Percentiles rank a stretch among this genome's conserved stretches.
phyloP scores from a whole-genome alignment of 176 grass and related monocot species.

The Cenchrus fungigraminus region DNA sequence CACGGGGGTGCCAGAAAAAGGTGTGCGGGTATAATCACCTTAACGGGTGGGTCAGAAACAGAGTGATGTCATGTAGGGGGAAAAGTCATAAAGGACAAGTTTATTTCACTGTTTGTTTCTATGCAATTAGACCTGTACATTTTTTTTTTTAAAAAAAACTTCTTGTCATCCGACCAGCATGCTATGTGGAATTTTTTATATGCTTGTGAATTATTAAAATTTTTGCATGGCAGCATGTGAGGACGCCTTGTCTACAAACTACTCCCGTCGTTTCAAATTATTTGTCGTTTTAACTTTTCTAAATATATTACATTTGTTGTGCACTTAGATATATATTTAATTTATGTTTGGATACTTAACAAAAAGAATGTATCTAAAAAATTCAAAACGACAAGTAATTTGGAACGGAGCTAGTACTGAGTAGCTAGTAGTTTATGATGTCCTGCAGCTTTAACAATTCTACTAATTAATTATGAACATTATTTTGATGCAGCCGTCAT shows the following conservation, averaged over 20 bases:
- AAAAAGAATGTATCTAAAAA: too few relatives aligned
- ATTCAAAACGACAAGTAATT: too few relatives aligned
- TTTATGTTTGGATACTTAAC: too few relatives aligned
- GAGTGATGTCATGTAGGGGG: neutral
- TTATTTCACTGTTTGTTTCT: neutral
- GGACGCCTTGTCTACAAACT: neutral
- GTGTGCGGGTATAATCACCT: neutral
- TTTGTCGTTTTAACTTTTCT: too few relatives aligned
- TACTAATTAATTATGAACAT: neutral
- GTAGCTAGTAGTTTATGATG: neutral
- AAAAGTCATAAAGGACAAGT: too few relatives aligned
- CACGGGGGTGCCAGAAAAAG: neutral
- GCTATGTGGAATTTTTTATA: neutral
- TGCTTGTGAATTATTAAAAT: neutral
- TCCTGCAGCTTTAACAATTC: neutral
- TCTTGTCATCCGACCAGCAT: neutral
- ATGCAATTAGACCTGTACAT: neutral
- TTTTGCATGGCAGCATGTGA: neutral
- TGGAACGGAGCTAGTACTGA: too few relatives aligned
- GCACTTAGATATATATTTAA: too few relatives aligned
- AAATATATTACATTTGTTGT: too few relatives aligned
- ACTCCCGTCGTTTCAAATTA: neutral
- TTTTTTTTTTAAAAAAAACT: neutral
- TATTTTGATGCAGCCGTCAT: too few relatives aligned
- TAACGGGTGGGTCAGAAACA: neutral